Evolutionary conservation across 163 green algal genomes (phyloP).

Genomic region (Scenedesmus sp.): DNA sequence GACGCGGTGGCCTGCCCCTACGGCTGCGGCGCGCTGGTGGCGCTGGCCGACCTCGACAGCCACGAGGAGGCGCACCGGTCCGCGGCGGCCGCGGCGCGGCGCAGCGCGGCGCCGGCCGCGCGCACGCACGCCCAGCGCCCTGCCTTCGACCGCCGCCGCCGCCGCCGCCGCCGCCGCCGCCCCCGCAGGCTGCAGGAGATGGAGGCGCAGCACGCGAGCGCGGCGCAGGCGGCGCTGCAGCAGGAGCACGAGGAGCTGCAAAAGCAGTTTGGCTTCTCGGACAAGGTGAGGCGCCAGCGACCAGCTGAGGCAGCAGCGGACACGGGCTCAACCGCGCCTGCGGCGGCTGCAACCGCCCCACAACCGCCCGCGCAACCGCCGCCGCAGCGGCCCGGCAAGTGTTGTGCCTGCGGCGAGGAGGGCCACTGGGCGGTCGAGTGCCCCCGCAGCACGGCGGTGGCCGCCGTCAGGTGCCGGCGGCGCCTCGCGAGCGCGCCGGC

Average conservation of each 20-base stretch:
- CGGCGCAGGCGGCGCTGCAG: not conserved
- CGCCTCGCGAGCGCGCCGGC: not conserved
- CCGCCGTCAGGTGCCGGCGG: too few relatives aligned
- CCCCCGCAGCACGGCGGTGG: too few relatives aligned
- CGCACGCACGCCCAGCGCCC: too few relatives aligned
- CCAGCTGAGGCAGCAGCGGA: not conserved
- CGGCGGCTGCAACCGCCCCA: not conserved
- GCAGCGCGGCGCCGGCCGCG: too few relatives aligned
- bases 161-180: too few relatives aligned
- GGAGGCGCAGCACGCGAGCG: not conserved
- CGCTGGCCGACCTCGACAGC: slow-evolving; percentile 26
- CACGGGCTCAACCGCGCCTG: not conserved
- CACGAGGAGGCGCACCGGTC: slow-evolving; percentile 46
- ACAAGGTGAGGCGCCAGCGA: slow-evolving; percentile 40
- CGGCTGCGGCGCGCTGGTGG: slow-evolving; percentile 18
- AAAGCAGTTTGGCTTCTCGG: slow-evolving; percentile 39
- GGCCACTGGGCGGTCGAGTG: slow-evolving; percentile 51
- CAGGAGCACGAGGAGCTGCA: slow-evolving; percentile 7
- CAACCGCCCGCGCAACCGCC: not conserved
- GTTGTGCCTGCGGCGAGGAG: slow-evolving; percentile 45
- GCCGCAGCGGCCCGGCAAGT: slow-evolving; percentile 48
- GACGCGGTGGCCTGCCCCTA: slow-evolving; percentile 17
- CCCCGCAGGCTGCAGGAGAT: too few relatives aligned
- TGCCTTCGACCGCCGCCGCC: too few relatives aligned
- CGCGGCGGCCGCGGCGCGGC: too few relatives aligned